Conservation (phyloP, 2,329 filamentous ascomycete genomes). For the Ceratocystis eucalypticola region DNA sequence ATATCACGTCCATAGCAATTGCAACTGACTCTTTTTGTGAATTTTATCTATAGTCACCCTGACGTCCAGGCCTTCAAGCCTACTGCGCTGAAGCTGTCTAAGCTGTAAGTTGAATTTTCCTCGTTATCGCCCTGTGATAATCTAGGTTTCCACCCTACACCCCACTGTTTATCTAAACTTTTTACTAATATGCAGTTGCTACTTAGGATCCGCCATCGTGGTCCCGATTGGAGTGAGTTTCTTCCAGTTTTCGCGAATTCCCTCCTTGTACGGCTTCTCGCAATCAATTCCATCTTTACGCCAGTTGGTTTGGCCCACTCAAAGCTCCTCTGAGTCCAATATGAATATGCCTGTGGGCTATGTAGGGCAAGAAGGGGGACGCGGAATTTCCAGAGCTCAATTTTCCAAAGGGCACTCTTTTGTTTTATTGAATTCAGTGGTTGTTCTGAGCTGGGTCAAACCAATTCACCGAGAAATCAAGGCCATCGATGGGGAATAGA, state of each 20-base stretch:
- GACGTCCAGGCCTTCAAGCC: slow-evolving; percentile 96
- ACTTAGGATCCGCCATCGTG: slow-evolving; percentile 76
- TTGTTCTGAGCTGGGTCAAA: not conserved
- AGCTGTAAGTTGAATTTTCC: slow-evolving; percentile 54
- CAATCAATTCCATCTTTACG: not conserved
- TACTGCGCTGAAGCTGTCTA: slow-evolving; percentile 80
- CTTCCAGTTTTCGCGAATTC: not conserved
- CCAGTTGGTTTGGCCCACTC: too few species aligned
- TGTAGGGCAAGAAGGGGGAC: too few species aligned
- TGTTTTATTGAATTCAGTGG: not conserved
- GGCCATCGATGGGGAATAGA: not conserved
- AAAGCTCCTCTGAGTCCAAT: too few species aligned
- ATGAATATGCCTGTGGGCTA: too few species aligned
- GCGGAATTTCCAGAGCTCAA: too few species aligned
- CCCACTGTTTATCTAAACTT: not conserved
- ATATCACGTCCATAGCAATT: not conserved
- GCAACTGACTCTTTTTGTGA: slow-evolving; percentile 3
- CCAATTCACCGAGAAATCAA: not conserved
- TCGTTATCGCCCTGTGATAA: not conserved
- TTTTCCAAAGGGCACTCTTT: not conserved
- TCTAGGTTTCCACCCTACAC: not conserved
- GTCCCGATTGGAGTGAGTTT: slow-evolving; percentile 92
- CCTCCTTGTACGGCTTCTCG: not conserved
- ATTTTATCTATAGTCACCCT: slow-evolving; percentile 50
- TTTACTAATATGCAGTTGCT: slow-evolving; percentile 16